These are phyloP conservation scores for Malassezia cuniculi DNA, from an alignment of 1,284 basidiomycete species.

Conservation along the genomic window DNA sequence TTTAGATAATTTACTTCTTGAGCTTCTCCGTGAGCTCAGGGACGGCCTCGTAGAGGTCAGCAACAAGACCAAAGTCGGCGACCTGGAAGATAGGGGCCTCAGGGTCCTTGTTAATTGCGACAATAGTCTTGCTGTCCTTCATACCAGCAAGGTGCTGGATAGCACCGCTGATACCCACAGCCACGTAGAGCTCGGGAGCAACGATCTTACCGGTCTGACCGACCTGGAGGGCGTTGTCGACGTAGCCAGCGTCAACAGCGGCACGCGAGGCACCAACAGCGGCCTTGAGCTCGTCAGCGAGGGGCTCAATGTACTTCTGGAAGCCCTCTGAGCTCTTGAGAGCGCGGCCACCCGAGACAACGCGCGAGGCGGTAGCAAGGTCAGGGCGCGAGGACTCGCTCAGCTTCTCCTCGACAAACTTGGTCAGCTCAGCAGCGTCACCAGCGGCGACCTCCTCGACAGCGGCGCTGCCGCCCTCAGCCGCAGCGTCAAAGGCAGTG, in stretches of 20 bases:
- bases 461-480: constrained; percentile 51
- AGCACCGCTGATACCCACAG: constrained; percentile 90
- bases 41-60: constrained; percentile 45
- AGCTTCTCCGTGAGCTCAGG: constrained; percentile 35
- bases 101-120: constrained; percentile 95
- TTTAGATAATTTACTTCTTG: too few species aligned
- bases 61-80: constrained; percentile 87
- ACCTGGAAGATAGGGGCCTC: constrained; percentile 99
- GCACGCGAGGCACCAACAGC: constrained; percentile 94
- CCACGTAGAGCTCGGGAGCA: constrained; percentile 79
- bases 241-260: constrained; percentile 94
- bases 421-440: constrained; percentile 49
- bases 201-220: constrained; percentile 88
- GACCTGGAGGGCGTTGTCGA: constrained; percentile 94
- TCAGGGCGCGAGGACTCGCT: constrained; percentile 88
- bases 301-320: constrained; percentile 70
- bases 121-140: constrained; percentile 98
- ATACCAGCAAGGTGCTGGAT: constrained; percentile 98
- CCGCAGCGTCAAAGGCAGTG: constrained; percentile 72
- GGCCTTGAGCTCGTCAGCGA: constrained; percentile 83
- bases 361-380: constrained; percentile 68
- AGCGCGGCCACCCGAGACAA: constrained; percentile 90
- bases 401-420: constrained; percentile 70
- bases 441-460: constrained; percentile 60
- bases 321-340: constrained; percentile 92